Evolutionary conservation across 2,329 filamentous ascomycete species (phyloP), one percentile per base, ranked within the genome.

Genomic region (Trichoderma arundinaceum): DNA sequence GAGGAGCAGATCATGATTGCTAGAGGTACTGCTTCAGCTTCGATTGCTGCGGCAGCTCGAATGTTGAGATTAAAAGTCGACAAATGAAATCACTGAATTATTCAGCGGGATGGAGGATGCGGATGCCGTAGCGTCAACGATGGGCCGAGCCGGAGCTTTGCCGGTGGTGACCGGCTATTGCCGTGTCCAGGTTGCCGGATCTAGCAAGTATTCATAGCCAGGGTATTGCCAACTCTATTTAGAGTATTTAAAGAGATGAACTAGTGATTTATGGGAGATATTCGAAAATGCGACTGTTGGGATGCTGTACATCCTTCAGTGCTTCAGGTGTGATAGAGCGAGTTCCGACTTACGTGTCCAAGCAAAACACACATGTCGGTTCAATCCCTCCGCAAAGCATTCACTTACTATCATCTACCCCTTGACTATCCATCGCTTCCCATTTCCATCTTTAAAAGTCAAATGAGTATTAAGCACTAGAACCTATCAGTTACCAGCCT

Each of bases 1-100:
- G 69, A 63, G 22, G 59, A 60, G 63, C 68, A 68, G 41, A 71
- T 67, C 67, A 70, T 70, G 28, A 57, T 57, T 17, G 49, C 13
- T 0, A 9, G 12, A 7, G n/a, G 0, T 43, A 7, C 13, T 54
- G 4, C 5, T 38, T 58, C 19, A 1, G 12, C 15, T 43, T 46
- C 15, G 17, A n/a, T 15, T 19, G 4, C 4, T 41, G 38, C 12
- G 15, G 2, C 9, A n/a, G 41, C 9, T 39, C 10, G 17, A n/a
- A 32, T 61, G 32, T 19, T 46, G n/a, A 15, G 12, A 35, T 13
- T n/a, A 48, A 48, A 12, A 43, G 22, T 28, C 22, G 32, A 28
- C 51, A 44, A 58, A 52, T 3, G 13, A 35, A 46, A n/a, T 57
- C 9, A 28, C 4, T 49, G 56, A 63, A 58, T 66, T 66, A 63